Base-by-base conservation (phyloP, 768 basidiomycete genomes). In the Pleurotus platypus region DNA sequence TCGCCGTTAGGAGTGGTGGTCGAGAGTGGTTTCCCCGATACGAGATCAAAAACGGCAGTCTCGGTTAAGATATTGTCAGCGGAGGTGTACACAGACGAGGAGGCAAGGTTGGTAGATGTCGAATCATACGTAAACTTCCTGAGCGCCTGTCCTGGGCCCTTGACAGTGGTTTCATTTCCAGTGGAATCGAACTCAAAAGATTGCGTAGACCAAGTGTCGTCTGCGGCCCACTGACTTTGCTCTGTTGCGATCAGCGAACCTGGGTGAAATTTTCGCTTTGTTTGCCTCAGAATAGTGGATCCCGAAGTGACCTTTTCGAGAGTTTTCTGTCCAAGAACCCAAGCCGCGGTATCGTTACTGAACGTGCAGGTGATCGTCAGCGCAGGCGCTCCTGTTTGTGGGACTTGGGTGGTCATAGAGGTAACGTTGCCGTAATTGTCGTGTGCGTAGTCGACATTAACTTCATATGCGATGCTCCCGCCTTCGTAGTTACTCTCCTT, bases 241-340 rank as follows among this genome's bases (percentile, higher is more conserved):
- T 54, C 15, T n/a, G 11, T 39, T 9, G 51, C n/a, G 7, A 22
- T 42, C 15, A 40, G 51, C 0, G 51, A 54, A 5, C 27, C 27
- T 11, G 51, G 8, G 15, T 18, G 35, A 16, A 39, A 54, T 0
- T 16, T 8, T 38, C 47, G 53, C 37, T 37, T 60, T 2, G 39
- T 57, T 22, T 46, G 45, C 37, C 20, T 60, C 48, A 50, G 49
- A 24, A 35, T 12, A 15, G 48, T 48, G 12, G 12, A 39, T 18
- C 22, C 49, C 38, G 16, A 47, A 11, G 39, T 56, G 9, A 54
- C 51, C 8, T 37, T 54, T 16, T 54, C 51, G 18, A 30, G 27
- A 11, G 39, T 57, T 35, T 60, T 60, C 39, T 57, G 56, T 11
- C 59, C 59, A 24, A 60, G 27, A 20, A 60, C 56, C 59, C 59